Conservation (phyloP, 805 yeast genomes). For the Zygosaccharomyces gambellarensis region DNA sequence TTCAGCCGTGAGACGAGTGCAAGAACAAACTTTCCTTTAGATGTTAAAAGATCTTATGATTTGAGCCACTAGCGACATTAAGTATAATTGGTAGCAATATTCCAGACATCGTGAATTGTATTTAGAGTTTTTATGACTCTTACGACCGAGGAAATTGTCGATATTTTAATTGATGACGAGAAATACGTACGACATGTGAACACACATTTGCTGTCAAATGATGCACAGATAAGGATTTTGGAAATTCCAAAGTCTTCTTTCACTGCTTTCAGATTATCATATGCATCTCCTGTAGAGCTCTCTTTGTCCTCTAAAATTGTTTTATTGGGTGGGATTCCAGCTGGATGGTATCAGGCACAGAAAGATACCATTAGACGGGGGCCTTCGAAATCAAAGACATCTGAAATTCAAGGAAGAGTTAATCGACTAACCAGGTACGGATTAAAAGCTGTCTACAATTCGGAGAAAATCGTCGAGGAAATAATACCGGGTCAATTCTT, state of each 20-base stretch:
- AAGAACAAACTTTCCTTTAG: background rate
- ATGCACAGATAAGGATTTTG: constrained; percentile 9
- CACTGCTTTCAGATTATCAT: constrained; percentile 55
- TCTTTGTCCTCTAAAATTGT: constrained; percentile 44
- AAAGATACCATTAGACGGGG: constrained; percentile 2
- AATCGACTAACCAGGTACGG: constrained; percentile 9
- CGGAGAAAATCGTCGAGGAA: background rate
- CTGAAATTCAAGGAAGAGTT: constrained; percentile 5
- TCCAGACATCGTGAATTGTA: background rate
- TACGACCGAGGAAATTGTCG: constrained; percentile 9
- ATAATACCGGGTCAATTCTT: background rate
- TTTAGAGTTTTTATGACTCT: constrained; percentile 11
- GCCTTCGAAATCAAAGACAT: constrained; percentile 9
- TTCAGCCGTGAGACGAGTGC: background rate
- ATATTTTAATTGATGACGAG: constrained; percentile 21
- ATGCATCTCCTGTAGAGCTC: constrained; percentile 46
- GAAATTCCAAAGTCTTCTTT: constrained; percentile 50
- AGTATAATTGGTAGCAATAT: background rate
- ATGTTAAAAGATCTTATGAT: background rate
- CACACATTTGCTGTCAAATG: constrained; percentile 4
- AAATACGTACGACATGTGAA: constrained; percentile 15
- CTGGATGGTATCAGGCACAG: constrained; percentile 43
- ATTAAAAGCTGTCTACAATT: constrained; percentile 11
- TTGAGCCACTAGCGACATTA: background rate
- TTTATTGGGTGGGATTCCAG: constrained; percentile 56